Evolutionary conservation across 192 early-diverging fungal genomes (phyloP).

Genomic region (Obelidium mucronatum): DNA sequence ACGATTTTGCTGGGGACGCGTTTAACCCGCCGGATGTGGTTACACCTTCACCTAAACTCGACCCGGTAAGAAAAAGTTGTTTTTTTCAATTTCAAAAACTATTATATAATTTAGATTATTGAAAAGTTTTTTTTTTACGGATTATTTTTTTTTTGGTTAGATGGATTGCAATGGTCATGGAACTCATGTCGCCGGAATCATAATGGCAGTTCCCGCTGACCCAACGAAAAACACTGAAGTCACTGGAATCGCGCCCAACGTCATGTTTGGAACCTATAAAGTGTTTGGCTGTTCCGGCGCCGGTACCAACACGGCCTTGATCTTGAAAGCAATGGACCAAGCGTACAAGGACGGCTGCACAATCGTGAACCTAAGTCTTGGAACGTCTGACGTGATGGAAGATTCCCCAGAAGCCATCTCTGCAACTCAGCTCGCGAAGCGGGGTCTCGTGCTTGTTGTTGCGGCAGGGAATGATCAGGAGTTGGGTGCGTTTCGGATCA

Average conservation of each 20-base stretch:
- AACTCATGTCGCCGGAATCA: constrained; percentile 59
- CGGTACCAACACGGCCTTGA: constrained; percentile 74
- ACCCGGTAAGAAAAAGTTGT: not conserved
- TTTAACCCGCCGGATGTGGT: constrained; percentile 33
- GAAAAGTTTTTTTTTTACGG: not conserved
- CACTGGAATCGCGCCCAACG: constrained; percentile 82
- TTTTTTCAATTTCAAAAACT: too few species aligned
- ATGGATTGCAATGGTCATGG: constrained; percentile 53
- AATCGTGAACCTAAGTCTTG: constrained; percentile 86
- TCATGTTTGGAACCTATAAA: constrained; percentile 79
- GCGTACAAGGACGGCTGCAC: constrained; percentile 77
- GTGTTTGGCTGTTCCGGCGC: constrained; percentile 72
- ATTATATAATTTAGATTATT: not conserved
- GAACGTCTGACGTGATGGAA: constrained; percentile 65
- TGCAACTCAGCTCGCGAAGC: constrained; percentile 52
- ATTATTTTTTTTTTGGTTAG: not conserved
- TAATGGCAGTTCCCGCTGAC: constrained; percentile 34
- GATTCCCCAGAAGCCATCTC: constrained; percentile 67
- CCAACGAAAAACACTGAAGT: too few species aligned
- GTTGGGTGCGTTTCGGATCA: constrained; percentile 50
- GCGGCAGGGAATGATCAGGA: constrained; percentile 79
- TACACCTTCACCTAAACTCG: constrained; percentile 50
- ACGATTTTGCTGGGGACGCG: constrained; percentile 53
- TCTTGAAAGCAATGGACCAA: constrained; percentile 76
- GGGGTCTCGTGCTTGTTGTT: constrained; percentile 59